Percentiles rank a stretch among this genome's conserved stretches.
Conservation (phyloP, 2,329 filamentous ascomycete species). For the Talaromyces sp. region DNA sequence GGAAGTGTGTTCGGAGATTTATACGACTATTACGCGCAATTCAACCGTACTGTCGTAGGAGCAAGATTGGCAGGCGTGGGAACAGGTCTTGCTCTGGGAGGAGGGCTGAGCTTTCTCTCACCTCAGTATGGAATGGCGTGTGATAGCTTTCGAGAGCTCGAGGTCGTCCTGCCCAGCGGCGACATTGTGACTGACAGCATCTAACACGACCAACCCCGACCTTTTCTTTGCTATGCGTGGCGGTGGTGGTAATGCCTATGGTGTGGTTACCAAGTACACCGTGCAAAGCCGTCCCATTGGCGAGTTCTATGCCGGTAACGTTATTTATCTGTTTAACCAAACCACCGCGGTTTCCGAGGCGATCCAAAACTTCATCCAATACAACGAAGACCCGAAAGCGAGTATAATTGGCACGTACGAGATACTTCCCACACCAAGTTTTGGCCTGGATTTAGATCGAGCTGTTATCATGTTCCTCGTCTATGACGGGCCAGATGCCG, state of each 20-base stretch:
- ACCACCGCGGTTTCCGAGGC: slow-evolving; percentile 22
- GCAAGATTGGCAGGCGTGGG: slow-evolving; percentile 1
- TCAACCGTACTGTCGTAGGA: neutral
- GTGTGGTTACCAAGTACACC: slow-evolving; percentile 32
- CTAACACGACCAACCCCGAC: slow-evolving; percentile 21
- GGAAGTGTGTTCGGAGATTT: neutral
- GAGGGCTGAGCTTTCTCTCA: slow-evolving; percentile 7
- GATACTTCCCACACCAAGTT: slow-evolving; percentile 21
- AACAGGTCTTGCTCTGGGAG: slow-evolving; percentile 5
- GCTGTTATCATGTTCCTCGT: slow-evolving; percentile 30
- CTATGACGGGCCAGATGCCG: slow-evolving; percentile 29
- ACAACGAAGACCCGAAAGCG: slow-evolving; percentile 31
- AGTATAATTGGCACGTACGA: slow-evolving; percentile 30
- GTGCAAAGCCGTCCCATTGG: slow-evolving; percentile 22
- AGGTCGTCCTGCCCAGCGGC: slow-evolving; percentile 4
- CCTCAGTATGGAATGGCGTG: slow-evolving; percentile 9
- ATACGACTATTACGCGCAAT: neutral
- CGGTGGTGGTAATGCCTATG: slow-evolving; percentile 49
- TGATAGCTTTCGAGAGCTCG: slow-evolving; percentile 7
- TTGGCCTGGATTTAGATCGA: slow-evolving; percentile 27
- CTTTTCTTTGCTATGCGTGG: slow-evolving; percentile 48
- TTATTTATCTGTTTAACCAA: slow-evolving; percentile 22
- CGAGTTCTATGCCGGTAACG: slow-evolving; percentile 24
- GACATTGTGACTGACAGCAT: slow-evolving; percentile 8
- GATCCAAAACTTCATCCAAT: slow-evolving; percentile 24